These are phyloP conservation scores for Colletotrichum tropicicola DNA, from an alignment of 2,329 filamentous ascomycete genomes.

Conservation along the genomic window DNA sequence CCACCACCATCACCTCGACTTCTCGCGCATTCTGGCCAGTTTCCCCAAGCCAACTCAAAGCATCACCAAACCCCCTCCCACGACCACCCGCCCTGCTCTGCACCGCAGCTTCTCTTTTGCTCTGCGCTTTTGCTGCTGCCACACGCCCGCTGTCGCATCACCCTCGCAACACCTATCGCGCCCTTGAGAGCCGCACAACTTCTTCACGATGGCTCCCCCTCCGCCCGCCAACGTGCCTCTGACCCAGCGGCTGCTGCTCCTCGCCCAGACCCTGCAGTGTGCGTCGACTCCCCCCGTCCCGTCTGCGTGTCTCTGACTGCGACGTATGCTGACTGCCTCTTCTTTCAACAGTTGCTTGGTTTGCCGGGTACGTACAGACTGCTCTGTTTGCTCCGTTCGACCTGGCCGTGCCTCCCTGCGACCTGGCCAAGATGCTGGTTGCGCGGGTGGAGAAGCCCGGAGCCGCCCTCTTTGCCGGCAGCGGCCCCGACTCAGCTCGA, in stretches of 20 bases:
- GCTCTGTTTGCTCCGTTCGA: slow-evolving; percentile 12
- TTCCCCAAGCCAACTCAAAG: slow-evolving; percentile 13
- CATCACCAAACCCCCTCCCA: slow-evolving; percentile 22
- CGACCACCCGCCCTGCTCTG: background rate
- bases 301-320: slow-evolving; percentile 29
- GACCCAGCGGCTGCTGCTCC: slow-evolving; percentile 75
- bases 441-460: background rate
- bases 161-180: background rate
- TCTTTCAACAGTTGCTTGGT: slow-evolving; percentile 73
- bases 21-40: slow-evolving; percentile 31
- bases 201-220: slow-evolving; percentile 63
- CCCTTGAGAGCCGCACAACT: background rate
- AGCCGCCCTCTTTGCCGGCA: background rate
- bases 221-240: slow-evolving; percentile 75
- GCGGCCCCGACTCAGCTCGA: background rate
- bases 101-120: background rate
- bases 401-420: slow-evolving; percentile 21
- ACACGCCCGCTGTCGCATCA: background rate
- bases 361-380: slow-evolving; percentile 73
- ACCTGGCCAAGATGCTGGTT: slow-evolving; percentile 7
- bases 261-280: slow-evolving; percentile 95
- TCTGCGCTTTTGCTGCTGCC: background rate
- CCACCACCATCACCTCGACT: slow-evolving; percentile 23
- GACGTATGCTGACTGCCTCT: slow-evolving; percentile 44
- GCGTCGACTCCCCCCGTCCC: slow-evolving; percentile 48